Evolutionary conservation across 208 protist species (phyloP).

Genomic region (Angomonas deanei): DNA sequence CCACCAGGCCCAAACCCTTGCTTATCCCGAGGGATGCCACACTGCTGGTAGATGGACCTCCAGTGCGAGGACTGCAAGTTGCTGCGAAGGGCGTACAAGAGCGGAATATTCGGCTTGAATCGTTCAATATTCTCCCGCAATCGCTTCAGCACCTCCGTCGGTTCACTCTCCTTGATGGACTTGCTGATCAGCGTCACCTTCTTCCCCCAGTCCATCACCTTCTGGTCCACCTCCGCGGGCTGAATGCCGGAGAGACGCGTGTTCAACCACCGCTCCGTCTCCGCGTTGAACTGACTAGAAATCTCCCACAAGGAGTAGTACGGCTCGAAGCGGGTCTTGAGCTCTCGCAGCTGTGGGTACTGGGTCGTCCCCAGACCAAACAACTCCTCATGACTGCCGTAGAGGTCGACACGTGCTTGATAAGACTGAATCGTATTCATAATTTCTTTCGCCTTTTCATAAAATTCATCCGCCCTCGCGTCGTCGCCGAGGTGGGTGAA

Average conservation of each 20-base stretch:
- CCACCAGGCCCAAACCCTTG: constrained; percentile 75
- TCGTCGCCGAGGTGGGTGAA: constrained; percentile 85
- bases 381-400: constrained; percentile 87
- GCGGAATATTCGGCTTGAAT: constrained; percentile 91
- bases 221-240: constrained; percentile 75
- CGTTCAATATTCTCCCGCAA: constrained; percentile 88
- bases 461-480: constrained; percentile 80
- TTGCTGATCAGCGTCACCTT: constrained; percentile 72
- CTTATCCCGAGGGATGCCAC: constrained; percentile 82
- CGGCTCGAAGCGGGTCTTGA: constrained; percentile 83
- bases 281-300: constrained; percentile 71
- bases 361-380: constrained; percentile 79
- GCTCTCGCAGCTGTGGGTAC: constrained; percentile 88
- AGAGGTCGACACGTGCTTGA: constrained; percentile 67
- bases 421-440: constrained; percentile 56
- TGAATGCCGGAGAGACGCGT: constrained; percentile 84
- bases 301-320: constrained; percentile 90
- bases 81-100: constrained; percentile 90
- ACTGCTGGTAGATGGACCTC: constrained; percentile 83
- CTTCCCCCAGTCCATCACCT: constrained; percentile 81
- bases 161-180: constrained; percentile 85
- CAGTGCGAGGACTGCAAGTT: constrained; percentile 93
- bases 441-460: constrained; percentile 78
- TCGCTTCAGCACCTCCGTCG: constrained; percentile 61
- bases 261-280: constrained; percentile 86